Base-by-base conservation (phyloP, 1,139 yeast species). In the Debaryomyces psychrophilus region DNA sequence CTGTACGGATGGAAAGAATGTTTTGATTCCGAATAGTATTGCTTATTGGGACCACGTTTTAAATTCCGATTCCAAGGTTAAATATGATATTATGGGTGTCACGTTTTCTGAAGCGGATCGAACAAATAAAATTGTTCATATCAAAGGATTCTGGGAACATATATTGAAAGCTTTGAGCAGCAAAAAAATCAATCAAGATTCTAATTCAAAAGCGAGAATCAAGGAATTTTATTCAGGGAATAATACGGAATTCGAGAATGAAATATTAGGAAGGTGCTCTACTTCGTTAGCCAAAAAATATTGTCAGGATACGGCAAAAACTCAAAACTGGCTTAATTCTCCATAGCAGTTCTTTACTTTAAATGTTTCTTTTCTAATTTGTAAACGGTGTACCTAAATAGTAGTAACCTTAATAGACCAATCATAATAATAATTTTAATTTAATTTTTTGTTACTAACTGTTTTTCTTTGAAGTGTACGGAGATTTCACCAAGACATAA, bases 31-130 rank as follows among this genome's bases (percentile, higher is more conserved):
- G 1, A 60, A 60, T 44, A 55, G 61, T 22, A 55, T 60, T 14
- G 53, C 60, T 2, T 56, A 50, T 45, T 59, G 63, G 61, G 47
- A 47, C 15, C 38, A 38, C 14, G 27, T 44, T 22, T n/a, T 38
- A 20, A 26, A 18, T 3, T 37, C 42, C 18, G 46, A 49, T 17
- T 9, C 27, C 1, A 29, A 20, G 8, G 40, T 31, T 8, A 28
- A 38, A 8, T 37, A 29, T 3, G 64, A 58, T 44, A 44, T 52
- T n/a, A 54, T 60, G 59, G 61, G 58, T 1, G 42, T 60, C 4
- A 55, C 62, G 1, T 50, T 57, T 37, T 57, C 62, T 33, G 61
- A 54, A 39, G 61, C 63, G 8, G 63, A 60, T 44, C 44, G 52
- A 27, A 53, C 53, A 20, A 59, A 59, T 44, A 56, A 53, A 29